Conservation (phyloP, 176 grass and related monocot genomes). For the Miscanthus lutarioriparius region DNA sequence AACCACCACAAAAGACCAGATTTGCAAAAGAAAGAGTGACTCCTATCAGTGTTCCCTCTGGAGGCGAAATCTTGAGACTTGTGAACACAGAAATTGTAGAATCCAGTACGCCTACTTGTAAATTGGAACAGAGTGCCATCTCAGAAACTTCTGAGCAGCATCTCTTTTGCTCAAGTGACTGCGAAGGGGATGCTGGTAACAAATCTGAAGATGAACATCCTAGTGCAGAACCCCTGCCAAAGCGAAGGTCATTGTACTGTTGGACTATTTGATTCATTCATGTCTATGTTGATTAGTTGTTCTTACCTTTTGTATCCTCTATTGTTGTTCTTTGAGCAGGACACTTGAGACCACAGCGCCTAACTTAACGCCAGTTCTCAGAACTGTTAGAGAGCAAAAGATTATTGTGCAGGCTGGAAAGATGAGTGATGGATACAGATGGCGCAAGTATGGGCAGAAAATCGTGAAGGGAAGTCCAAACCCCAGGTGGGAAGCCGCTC, state of each 20-base stretch:
- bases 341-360: constrained; percentile 43
- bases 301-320: constrained; percentile 32
- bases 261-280: constrained; percentile 8
- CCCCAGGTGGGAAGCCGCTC: constrained; percentile 62
- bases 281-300: constrained; percentile 31
- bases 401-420: constrained; percentile 82
- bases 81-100: constrained; percentile 63
- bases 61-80: constrained; percentile 56
- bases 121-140: constrained; percentile 38
- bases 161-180: constrained; percentile 96
- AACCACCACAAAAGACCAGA: constrained; percentile 77
- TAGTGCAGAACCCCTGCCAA: constrained; percentile 52
- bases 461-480: constrained; percentile 98
- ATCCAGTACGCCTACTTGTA: constrained; percentile 49
- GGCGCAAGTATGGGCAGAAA: constrained; percentile 99
- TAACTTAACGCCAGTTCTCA: constrained; percentile 56
- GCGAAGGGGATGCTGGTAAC: constrained; percentile 72
- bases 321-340: constrained; percentile 54
- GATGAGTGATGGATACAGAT: constrained; percentile 92
- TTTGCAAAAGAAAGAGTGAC: constrained; percentile 64
- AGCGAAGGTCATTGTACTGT: constrained; percentile 60
- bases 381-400: constrained; percentile 84
- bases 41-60: constrained; percentile 51
- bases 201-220: constrained; percentile 65
- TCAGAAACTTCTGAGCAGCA: constrained; percentile 69